Evolutionary conservation across 176 grass and related monocot species (phyloP).

Genomic region (Phragmites australis): DNA sequence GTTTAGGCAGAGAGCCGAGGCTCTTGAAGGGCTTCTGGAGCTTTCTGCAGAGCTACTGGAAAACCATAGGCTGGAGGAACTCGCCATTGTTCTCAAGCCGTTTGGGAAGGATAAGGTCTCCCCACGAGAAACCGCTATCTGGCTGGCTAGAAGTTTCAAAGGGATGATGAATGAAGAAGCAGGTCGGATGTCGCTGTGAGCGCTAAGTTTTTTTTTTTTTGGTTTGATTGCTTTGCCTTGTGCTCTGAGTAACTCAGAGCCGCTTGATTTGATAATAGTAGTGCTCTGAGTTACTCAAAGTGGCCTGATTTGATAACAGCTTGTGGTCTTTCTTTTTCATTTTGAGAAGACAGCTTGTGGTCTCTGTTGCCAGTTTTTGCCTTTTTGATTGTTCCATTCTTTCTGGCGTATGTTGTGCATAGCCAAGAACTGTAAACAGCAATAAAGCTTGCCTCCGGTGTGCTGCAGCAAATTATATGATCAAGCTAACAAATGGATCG

Average conservation of each 20-base stretch:
- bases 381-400: constrained; percentile 56
- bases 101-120: constrained; percentile 98
- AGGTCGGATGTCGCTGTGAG: constrained; percentile 42
- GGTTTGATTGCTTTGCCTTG: constrained; percentile 8
- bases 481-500: not conserved
- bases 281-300: constrained; percentile 25
- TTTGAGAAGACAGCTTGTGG: constrained; percentile 38
- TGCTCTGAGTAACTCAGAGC: constrained; percentile 21
- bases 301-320: not conserved
- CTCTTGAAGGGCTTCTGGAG: constrained; percentile 92
- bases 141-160: constrained; percentile 97
- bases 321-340: not conserved
- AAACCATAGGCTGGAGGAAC: constrained; percentile 73
- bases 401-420: constrained; percentile 68
- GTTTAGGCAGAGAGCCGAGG: constrained; percentile 93
- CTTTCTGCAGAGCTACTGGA: constrained; percentile 86
- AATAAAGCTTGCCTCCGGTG: constrained; percentile 46
- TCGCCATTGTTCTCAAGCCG: constrained; percentile 93
- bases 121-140: constrained; percentile 90
- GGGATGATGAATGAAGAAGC: constrained; percentile 93
- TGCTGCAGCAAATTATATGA: not conserved
- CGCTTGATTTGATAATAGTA: constrained; percentile 41
- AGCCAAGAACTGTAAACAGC: constrained; percentile 45
- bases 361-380: constrained; percentile 42
- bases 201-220: not conserved